Conservation (phyloP, 805 yeast species). For the Starmera dryadoides region DNA sequence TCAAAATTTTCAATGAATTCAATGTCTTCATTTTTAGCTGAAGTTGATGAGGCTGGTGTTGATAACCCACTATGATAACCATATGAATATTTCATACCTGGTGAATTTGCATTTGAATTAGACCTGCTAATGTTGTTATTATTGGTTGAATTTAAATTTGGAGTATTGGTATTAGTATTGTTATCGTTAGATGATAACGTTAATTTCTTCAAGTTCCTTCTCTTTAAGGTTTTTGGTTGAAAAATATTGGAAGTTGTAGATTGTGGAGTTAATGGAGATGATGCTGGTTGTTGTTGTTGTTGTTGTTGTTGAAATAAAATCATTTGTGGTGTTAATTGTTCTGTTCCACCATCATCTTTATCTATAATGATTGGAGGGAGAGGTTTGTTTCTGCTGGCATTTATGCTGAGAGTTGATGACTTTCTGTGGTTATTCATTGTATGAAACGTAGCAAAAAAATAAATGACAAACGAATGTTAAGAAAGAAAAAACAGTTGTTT, state of each 20-base stretch:
- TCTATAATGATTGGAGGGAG: conserved; percentile 19
- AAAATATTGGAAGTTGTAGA: conserved; percentile 11
- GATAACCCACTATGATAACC: conserved; percentile 2
- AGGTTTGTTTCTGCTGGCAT: conserved; percentile 20
- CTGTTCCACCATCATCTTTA: not conserved
- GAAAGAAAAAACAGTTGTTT: too few relatives aligned
- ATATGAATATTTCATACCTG: too few relatives aligned
- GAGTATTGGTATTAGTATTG: conserved; percentile 3
- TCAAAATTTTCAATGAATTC: conserved; percentile 37
- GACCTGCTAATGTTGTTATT: conserved; percentile 3
- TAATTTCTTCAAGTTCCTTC: conserved; percentile 53
- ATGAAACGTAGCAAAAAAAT: too few relatives aligned
- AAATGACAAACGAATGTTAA: too few relatives aligned
- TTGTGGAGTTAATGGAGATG: not conserved
- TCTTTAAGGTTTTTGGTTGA: conserved; percentile 40
- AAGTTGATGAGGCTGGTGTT: conserved; percentile 21
- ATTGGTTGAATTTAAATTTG: conserved; percentile 9
- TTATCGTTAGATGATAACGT: conserved; percentile 26
- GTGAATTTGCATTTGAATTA: not conserved
- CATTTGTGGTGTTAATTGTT: not conserved
- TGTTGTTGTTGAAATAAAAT: conserved; percentile 2
- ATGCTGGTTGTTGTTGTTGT: conserved; percentile 1
- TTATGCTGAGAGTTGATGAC: conserved; percentile 18
- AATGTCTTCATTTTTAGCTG: conserved; percentile 24
- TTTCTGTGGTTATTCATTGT: conserved; percentile 11